Evolutionary conservation across 352 stramenopile species (phyloP).

Genomic region (Phytophthora quininea): DNA sequence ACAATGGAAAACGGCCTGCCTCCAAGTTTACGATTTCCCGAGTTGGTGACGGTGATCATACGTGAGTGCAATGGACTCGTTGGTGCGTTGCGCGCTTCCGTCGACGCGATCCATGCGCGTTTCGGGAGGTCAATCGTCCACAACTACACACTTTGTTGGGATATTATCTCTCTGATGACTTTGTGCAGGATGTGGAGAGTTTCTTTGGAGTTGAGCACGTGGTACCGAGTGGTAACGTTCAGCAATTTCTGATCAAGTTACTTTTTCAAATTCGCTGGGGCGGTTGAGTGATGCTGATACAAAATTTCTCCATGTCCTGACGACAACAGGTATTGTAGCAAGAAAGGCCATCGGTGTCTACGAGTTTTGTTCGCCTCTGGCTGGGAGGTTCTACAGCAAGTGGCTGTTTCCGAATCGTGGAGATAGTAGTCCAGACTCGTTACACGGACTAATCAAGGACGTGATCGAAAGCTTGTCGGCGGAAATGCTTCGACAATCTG

Average conservation of each 20-base stretch:
- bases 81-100: neutral
- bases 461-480: slow-evolving; percentile 24
- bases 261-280: neutral
- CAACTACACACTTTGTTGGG: neutral
- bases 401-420: slow-evolving; percentile 23
- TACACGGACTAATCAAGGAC: slow-evolving; percentile 20
- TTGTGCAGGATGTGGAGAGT: neutral
- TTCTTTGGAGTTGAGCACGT: slow-evolving; percentile 1
- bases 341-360: neutral
- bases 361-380: neutral
- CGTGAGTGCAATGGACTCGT: neutral
- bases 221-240: neutral
- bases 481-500: slow-evolving; percentile 2
- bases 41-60: neutral
- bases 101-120: neutral
- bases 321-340: slow-evolving; percentile 11
- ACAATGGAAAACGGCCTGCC: neutral
- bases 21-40: neutral
- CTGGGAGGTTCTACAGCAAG: slow-evolving; percentile 14
- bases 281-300: neutral
- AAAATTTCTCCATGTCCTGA: neutral
- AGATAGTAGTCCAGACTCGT: slow-evolving; percentile 9
- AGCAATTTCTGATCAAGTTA: slow-evolving; percentile 4
- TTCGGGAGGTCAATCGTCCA: neutral
- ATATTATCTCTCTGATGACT: slow-evolving; percentile 6